These are phyloP conservation scores for Eucalyptus tenuipes DNA, from an alignment of 345 rosid genomes.

Conservation along the genomic window DNA sequence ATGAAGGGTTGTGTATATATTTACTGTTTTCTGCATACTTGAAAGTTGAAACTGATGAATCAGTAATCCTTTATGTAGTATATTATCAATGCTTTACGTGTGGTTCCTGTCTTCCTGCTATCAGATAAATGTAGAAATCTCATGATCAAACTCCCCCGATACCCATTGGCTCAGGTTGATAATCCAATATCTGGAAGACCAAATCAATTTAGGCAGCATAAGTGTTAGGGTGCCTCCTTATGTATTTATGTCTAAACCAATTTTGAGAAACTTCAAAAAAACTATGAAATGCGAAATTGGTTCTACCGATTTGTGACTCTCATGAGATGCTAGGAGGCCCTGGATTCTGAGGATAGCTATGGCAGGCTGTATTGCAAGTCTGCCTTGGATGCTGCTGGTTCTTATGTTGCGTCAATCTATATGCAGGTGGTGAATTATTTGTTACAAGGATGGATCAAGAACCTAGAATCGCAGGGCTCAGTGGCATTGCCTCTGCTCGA, in stretches of 20 bases:
- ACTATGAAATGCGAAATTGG: not conserved
- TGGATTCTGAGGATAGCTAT: not conserved
- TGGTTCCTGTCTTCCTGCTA: not conserved
- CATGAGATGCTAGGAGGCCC: not conserved
- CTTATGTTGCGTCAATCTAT: not conserved
- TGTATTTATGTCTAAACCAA: not conserved
- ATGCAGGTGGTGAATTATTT: conserved; percentile 74
- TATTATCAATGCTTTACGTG: not conserved
- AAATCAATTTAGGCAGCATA: not conserved
- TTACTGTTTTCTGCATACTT: not conserved
- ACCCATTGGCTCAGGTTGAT: not conserved
- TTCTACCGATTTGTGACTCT: not conserved
- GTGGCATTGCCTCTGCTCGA: conserved; percentile 51
- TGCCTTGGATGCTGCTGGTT: not conserved
- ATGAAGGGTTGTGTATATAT: not conserved
- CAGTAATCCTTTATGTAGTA: not conserved
- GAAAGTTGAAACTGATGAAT: not conserved
- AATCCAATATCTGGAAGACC: not conserved
- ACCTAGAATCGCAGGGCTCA: conserved; percentile 54
- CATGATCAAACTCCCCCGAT: not conserved
- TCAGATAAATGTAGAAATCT: not conserved
- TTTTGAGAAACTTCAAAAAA: not conserved
- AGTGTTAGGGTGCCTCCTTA: not conserved
- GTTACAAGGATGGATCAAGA: conserved; percentile 76
- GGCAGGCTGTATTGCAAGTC: not conserved